Conservation (phyloP, 2,329 filamentous ascomycete species). For the Juglanconis juglandina region DNA sequence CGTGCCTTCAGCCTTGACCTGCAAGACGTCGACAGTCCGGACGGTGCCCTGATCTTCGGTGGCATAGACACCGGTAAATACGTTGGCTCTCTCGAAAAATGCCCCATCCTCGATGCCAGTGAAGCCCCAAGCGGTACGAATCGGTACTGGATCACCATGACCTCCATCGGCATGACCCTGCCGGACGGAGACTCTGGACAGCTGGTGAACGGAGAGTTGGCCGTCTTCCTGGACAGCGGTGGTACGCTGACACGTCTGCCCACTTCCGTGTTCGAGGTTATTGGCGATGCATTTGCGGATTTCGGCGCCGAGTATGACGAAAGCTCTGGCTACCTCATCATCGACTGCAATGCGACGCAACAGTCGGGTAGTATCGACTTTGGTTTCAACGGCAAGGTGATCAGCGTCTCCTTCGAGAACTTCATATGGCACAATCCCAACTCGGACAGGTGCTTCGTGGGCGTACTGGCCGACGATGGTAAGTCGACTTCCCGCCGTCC, state of each 20-base stretch:
- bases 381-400: slow-evolving; percentile 38
- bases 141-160: slow-evolving; percentile 33
- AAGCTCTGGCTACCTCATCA: slow-evolving; percentile 39
- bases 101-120: slow-evolving; percentile 36
- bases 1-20: slow-evolving; percentile 51
- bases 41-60: slow-evolving; percentile 51
- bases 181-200: slow-evolving; percentile 20
- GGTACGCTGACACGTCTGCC: slow-evolving; percentile 49
- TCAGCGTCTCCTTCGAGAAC: slow-evolving; percentile 44
- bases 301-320: slow-evolving; percentile 35
- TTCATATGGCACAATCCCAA: slow-evolving; percentile 45
- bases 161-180: slow-evolving; percentile 25
- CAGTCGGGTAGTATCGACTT: slow-evolving; percentile 44
- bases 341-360: slow-evolving; percentile 39
- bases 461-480: slow-evolving; percentile 26
- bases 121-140: slow-evolving; percentile 22
- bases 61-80: slow-evolving; percentile 52
- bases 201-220: slow-evolving; percentile 21
- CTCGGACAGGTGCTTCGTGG: slow-evolving; percentile 38
- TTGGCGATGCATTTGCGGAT: slow-evolving; percentile 39
- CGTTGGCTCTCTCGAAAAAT: slow-evolving; percentile 40
- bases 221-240: slow-evolving; percentile 47
- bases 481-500: slow-evolving; percentile 14
- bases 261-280: slow-evolving; percentile 35
- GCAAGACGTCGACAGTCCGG: slow-evolving; percentile 38